phyloP scores from a whole-genome alignment of 2,329 filamentous ascomycete genomes.

The Aspergillus hiratsukae region DNA sequence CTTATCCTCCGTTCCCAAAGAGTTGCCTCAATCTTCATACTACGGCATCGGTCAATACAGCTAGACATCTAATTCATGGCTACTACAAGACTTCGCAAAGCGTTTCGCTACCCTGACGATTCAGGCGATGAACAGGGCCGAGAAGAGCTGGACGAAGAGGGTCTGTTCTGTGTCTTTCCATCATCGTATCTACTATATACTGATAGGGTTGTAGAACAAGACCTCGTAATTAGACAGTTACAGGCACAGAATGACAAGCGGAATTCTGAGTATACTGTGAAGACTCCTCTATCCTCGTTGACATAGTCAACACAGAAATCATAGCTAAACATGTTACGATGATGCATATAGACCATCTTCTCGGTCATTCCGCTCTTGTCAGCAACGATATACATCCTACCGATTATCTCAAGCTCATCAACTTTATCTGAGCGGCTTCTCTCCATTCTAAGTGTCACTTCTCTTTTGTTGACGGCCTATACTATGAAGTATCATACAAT shows the following conservation, averaged over 20 bases:
- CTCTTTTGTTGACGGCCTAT: constrained; percentile 36
- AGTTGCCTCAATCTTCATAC: neutral
- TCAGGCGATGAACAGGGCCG: constrained; percentile 52
- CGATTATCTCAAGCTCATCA: constrained; percentile 21
- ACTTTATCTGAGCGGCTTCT: constrained; percentile 20
- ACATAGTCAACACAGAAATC: neutral
- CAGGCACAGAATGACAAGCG: constrained; percentile 33
- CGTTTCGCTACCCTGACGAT: constrained; percentile 70
- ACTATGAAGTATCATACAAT: constrained; percentile 31
- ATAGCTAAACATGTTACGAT: neutral
- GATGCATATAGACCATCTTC: constrained; percentile 28
- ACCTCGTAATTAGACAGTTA: constrained; percentile 36
- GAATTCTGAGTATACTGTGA: constrained; percentile 40
- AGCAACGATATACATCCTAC: constrained; percentile 27
- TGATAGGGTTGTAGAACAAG: constrained; percentile 33
- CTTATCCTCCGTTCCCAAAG: neutral
- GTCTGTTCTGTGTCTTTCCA: constrained; percentile 38
- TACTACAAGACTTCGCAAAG: constrained; percentile 64
- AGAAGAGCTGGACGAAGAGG: constrained; percentile 71
- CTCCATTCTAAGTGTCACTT: constrained; percentile 31
- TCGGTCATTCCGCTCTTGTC: constrained; percentile 34
- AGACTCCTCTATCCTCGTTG: neutral
- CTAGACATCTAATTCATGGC: constrained; percentile 34
- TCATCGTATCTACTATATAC: neutral
- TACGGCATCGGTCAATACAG: neutral